Base-by-base conservation (phyloP, 352 stramenopile species). In the Phytophthora ramorum region DNA sequence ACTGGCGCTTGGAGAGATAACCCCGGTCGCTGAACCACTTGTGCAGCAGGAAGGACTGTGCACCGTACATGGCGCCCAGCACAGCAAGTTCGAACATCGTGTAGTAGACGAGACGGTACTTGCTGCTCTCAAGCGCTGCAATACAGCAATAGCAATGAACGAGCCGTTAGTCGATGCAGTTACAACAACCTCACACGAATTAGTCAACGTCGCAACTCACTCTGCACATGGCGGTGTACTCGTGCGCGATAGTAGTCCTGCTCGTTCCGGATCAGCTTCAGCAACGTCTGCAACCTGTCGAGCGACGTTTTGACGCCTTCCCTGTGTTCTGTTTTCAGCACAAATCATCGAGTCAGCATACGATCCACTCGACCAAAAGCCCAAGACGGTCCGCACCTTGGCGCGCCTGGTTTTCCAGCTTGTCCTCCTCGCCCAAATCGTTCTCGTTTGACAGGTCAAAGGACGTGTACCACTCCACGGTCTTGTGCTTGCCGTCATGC, bases 21-120 rank as follows among this genome's bases (percentile, higher is more conserved):
- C 85, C 85, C 43, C 87, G 76, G 71, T 92, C 83, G 53, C 76
- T 91, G 54, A 95, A 95, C 81, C 85, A 95, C 73, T 93, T 92
- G 78, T 93, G 84, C 45, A 95, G 73, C 30, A 95, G 52, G 58
- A 87, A 91, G 43, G 81, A 89, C 69, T 95, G 87, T 2, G 58
- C 77, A 10, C 76, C 79, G 58, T 95, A 93, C 68, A 95, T 81
- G 26, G 87, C 69, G 13, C 69, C 87, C 37, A 95, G 73, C 37
- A 86, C 75, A 7, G 62, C 41, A 51, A 95, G 78, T 62, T 93
- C 83, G 26, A 93, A 64, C 20, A 83, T 72, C 38, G 85, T 95
- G 76, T 90, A 95, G 73, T 77, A 93, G 40, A 95, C 80, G 52
- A 95, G 73, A 12, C 85, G 85, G 28, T 70, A 87, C 46, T 89